These are phyloP conservation scores for Russula lepida DNA, from an alignment of 768 basidiomycete species.

Conservation along the genomic window DNA sequence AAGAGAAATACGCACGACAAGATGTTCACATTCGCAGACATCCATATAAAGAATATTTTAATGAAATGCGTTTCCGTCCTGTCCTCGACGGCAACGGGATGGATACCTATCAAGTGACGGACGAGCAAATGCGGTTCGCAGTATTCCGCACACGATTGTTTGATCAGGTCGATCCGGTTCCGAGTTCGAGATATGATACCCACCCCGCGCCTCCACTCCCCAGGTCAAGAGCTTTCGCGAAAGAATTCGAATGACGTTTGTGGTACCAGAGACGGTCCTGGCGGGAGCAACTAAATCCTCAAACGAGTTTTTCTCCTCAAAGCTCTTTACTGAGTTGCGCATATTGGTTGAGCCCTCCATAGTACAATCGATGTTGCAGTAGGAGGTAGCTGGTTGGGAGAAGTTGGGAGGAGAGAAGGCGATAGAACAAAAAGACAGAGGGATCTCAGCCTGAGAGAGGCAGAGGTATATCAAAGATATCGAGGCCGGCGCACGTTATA, in stretches of 20 bases:
- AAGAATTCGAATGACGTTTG: background rate
- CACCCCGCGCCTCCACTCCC: constrained; percentile 31
- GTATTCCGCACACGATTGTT: background rate
- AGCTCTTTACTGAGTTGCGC: background rate
- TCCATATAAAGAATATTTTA: constrained; percentile 37
- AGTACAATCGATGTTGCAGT: background rate
- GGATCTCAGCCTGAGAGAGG: background rate
- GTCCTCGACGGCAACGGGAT: constrained; percentile 29
- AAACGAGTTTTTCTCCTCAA: background rate
- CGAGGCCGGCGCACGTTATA: background rate
- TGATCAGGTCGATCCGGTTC: too few relatives aligned
- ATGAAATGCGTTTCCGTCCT: constrained; percentile 33
- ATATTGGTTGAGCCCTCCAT: background rate
- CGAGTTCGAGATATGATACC: background rate
- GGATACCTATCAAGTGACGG: constrained; percentile 25
- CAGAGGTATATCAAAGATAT: background rate
- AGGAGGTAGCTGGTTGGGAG: background rate
- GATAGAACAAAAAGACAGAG: background rate
- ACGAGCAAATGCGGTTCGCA: background rate
- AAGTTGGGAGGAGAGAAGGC: background rate
- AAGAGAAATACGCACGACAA: constrained; percentile 27
- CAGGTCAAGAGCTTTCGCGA: constrained; percentile 24
- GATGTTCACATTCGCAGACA: constrained; percentile 35
- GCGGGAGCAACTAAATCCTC: too few relatives aligned
- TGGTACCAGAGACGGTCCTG: background rate